A percentile compares a stretch with the other conserved stretches of the same genome.
Evolutionary conservation across 768 basidiomycete genomes (phyloP).

Genomic region (Termitomyces sp.): DNA sequence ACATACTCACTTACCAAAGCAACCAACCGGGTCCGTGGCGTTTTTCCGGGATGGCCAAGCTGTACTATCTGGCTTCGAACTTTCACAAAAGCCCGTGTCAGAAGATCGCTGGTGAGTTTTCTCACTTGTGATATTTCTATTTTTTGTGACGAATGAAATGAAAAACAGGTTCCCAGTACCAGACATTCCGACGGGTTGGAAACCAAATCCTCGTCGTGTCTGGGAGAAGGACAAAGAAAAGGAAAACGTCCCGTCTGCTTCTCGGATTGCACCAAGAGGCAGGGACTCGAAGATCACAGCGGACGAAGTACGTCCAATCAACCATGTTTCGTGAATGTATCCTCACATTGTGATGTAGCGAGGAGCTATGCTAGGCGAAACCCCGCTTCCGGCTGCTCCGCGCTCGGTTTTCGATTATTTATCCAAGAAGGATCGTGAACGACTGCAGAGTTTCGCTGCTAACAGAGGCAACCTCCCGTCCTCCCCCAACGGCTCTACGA

Average conservation of each 20-base stretch:
- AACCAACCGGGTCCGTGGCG: slow-evolving; percentile 19
- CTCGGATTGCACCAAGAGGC: slow-evolving; percentile 15
- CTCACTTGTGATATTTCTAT: background rate
- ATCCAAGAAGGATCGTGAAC: slow-evolving; percentile 86
- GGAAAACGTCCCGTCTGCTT: slow-evolving; percentile 32
- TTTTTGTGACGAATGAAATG: slow-evolving; percentile 1
- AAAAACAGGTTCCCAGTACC: slow-evolving; percentile 78
- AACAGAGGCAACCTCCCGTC: slow-evolving; percentile 14
- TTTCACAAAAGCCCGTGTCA: slow-evolving; percentile 59
- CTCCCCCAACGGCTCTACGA: slow-evolving; percentile 15
- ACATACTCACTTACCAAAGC: slow-evolving; percentile 26
- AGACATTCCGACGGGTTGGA: slow-evolving; percentile 80
- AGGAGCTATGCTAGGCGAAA: slow-evolving; percentile 79
- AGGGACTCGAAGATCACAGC: slow-evolving; percentile 61
- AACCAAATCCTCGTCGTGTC: slow-evolving; percentile 73
- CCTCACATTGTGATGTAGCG: slow-evolving; percentile 44
- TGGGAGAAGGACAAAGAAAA: slow-evolving; percentile 51
- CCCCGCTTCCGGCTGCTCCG: slow-evolving; percentile 57
- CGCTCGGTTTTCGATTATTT: slow-evolving; percentile 93
- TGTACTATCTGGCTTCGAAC: slow-evolving; percentile 69
- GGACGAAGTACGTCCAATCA: slow-evolving; percentile 53
- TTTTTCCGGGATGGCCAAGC: slow-evolving; percentile 72
- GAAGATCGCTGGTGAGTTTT: slow-evolving; percentile 62
- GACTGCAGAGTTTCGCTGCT: slow-evolving; percentile 58
- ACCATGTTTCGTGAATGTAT: background rate